These are phyloP conservation scores for Aspergillus egyptiacus DNA, from an alignment of 495 filamentous ascomycete species.

Conservation along the genomic window DNA sequence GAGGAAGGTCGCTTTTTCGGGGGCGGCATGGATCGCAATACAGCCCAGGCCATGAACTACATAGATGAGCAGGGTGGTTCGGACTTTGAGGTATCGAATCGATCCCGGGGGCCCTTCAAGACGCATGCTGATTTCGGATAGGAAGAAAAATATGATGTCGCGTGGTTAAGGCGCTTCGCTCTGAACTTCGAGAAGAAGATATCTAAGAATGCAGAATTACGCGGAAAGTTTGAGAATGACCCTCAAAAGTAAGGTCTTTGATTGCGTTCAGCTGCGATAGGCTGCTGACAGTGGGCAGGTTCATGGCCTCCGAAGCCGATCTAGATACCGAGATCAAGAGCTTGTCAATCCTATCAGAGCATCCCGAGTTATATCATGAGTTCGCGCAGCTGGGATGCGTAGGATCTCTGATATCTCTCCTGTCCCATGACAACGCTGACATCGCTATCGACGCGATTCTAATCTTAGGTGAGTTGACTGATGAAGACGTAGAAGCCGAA, in stretches of 20 bases:
- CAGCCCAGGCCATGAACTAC: slow-evolving; percentile 83
- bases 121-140: slow-evolving; percentile 18
- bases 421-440: slow-evolving; percentile 95
- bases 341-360: slow-evolving; percentile 82
- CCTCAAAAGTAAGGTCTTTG: slow-evolving; percentile 67
- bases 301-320: slow-evolving; percentile 83
- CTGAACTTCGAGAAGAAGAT: slow-evolving; percentile 89
- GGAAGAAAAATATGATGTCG: slow-evolving; percentile 72
- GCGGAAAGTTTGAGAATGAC: slow-evolving; percentile 78
- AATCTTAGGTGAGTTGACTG: slow-evolving; percentile 86
- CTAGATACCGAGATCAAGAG: slow-evolving; percentile 84
- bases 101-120: neutral
- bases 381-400: slow-evolving; percentile 77
- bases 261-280: no score
- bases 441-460: slow-evolving; percentile 90
- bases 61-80: slow-evolving; percentile 67
- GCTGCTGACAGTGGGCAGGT: slow-evolving; percentile 37
- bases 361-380: slow-evolving; percentile 77
- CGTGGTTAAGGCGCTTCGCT: slow-evolving; percentile 78
- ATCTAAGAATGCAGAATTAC: slow-evolving; percentile 83
- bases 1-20: slow-evolving; percentile 95
- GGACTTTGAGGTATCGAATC: slow-evolving; percentile 37
- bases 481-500: slow-evolving; percentile 85
- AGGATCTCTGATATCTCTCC: slow-evolving; percentile 65
- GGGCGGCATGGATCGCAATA: slow-evolving; percentile 74